Percentiles rank a stretch among this genome's conserved stretches.
Evolutionary conservation across 2,329 filamentous ascomycete genomes (phyloP).

Genomic region (Cladophialophora exuberans): DNA sequence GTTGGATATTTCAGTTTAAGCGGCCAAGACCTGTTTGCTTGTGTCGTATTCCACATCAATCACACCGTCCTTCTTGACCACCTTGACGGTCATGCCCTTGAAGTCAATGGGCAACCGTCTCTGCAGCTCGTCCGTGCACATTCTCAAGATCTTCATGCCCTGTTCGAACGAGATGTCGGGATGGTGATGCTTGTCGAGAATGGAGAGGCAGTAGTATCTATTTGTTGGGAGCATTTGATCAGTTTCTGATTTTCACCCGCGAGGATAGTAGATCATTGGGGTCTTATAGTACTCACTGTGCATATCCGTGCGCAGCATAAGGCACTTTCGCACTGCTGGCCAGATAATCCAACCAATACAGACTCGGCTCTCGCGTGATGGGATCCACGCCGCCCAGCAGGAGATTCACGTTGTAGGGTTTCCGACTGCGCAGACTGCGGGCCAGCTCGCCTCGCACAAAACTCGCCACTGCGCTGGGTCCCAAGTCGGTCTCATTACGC

Average conservation of each 20-base stretch:
- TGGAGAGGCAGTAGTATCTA: slow-evolving; percentile 96
- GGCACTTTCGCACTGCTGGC: slow-evolving; percentile 84
- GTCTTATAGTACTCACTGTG: slow-evolving; percentile 81
- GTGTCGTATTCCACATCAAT: slow-evolving; percentile 84
- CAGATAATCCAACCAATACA: slow-evolving; percentile 98
- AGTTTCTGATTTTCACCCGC: not conserved
- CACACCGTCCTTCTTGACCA: slow-evolving; percentile 92
- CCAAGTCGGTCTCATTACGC: slow-evolving; percentile 93
- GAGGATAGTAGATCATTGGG: not conserved
- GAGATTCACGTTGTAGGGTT: slow-evolving; percentile 96
- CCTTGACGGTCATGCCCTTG: slow-evolving; percentile 94
- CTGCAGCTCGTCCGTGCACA: slow-evolving; percentile 98
- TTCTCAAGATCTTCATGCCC: slow-evolving; percentile 86
- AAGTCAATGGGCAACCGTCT: slow-evolving; percentile 96
- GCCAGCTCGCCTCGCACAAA: slow-evolving; percentile 96
- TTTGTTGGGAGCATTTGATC: slow-evolving; percentile 9
- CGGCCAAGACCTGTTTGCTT: slow-evolving; percentile 60
- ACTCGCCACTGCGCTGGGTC: slow-evolving; percentile 83
- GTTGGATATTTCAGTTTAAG: slow-evolving; percentile 42
- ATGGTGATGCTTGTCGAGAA: slow-evolving; percentile 98
- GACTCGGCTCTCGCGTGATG: slow-evolving; percentile 83
- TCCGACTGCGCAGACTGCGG: slow-evolving; percentile 83
- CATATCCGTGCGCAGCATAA: slow-evolving; percentile 97
- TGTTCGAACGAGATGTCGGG: slow-evolving; percentile 87
- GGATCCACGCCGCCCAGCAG: slow-evolving; percentile 91